Evolutionary conservation across 495 filamentous ascomycete species (phyloP).

Genomic region (Tuber brumale): DNA sequence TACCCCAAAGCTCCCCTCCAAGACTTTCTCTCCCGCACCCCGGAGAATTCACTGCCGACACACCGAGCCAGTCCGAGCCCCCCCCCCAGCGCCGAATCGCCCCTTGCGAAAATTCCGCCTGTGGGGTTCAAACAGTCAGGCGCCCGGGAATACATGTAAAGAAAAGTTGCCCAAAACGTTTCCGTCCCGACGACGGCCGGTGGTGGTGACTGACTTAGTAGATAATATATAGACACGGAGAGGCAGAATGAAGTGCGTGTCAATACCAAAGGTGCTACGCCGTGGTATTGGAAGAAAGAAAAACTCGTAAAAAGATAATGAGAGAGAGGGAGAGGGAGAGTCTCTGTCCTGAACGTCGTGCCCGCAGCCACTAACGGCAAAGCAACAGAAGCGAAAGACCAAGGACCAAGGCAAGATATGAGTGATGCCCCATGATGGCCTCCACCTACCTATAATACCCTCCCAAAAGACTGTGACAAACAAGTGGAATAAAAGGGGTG

Average conservation of each 20-base stretch:
- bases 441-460: too few relatives aligned
- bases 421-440: too few relatives aligned
- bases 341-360: too few relatives aligned
- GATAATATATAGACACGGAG: not conserved
- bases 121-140: not conserved
- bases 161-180: not conserved
- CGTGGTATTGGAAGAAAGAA: not conserved
- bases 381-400: too few relatives aligned
- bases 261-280: not conserved
- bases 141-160: not conserved
- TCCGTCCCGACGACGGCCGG: not conserved
- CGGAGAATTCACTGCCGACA: not conserved
- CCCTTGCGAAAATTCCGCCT: not conserved
- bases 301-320: too few relatives aligned
- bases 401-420: too few relatives aligned
- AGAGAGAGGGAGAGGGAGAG: too few relatives aligned
- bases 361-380: too few relatives aligned
- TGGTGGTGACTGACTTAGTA: not conserved
- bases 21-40: too few relatives aligned
- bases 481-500: too few relatives aligned
- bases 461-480: too few relatives aligned
- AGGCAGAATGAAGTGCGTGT: not conserved
- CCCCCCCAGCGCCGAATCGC: not conserved
- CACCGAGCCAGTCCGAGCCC: not conserved
- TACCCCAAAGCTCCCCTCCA: too few relatives aligned